Conservation (phyloP, 768 basidiomycete genomes). For the Tulasnella calospora region DNA sequence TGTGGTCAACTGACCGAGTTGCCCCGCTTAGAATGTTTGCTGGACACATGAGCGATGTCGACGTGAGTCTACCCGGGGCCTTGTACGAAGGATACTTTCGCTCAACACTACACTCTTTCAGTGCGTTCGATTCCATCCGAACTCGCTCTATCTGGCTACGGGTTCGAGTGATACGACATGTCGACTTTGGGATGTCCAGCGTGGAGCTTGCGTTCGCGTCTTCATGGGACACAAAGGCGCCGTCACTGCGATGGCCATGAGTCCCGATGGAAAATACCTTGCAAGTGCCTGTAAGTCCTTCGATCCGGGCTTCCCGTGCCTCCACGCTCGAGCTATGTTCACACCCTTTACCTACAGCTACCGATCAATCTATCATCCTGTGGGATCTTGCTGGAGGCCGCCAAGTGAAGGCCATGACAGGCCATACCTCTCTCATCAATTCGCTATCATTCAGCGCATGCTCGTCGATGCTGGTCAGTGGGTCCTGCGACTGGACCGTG, state of each 20-base stretch:
- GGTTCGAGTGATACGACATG: slow-evolving; percentile 96
- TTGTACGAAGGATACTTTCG: slow-evolving; percentile 12
- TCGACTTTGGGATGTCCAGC: slow-evolving; percentile 96
- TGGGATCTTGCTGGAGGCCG: slow-evolving; percentile 97
- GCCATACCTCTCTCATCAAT: slow-evolving; percentile 84
- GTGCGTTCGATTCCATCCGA: slow-evolving; percentile 96
- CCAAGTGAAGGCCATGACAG: slow-evolving; percentile 92
- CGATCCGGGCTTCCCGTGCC: not conserved
- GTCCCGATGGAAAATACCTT: slow-evolving; percentile 89
- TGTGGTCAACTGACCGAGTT: slow-evolving; percentile 93
- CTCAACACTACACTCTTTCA: slow-evolving; percentile 36
- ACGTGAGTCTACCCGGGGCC: slow-evolving; percentile 55
- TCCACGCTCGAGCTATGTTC: not conserved
- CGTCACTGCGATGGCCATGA: slow-evolving; percentile 79
- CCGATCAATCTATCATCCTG: slow-evolving; percentile 87
- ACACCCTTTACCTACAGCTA: slow-evolving; percentile 46
- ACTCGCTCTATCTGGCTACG: slow-evolving; percentile 93
- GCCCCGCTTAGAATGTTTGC: slow-evolving; percentile 87
- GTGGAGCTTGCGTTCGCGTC: slow-evolving; percentile 86
- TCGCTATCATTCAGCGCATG: slow-evolving; percentile 89
- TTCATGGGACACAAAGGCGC: slow-evolving; percentile 93
- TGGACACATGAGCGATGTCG: slow-evolving; percentile 93
- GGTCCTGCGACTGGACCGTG: slow-evolving; percentile 91
- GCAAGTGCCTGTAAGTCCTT: slow-evolving; percentile 70
- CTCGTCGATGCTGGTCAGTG: slow-evolving; percentile 83